A percentile compares a stretch with the other conserved stretches of the same genome.
Conservation (phyloP, 2,329 filamentous ascomycete genomes). For the Fusarium mundagurra region DNA sequence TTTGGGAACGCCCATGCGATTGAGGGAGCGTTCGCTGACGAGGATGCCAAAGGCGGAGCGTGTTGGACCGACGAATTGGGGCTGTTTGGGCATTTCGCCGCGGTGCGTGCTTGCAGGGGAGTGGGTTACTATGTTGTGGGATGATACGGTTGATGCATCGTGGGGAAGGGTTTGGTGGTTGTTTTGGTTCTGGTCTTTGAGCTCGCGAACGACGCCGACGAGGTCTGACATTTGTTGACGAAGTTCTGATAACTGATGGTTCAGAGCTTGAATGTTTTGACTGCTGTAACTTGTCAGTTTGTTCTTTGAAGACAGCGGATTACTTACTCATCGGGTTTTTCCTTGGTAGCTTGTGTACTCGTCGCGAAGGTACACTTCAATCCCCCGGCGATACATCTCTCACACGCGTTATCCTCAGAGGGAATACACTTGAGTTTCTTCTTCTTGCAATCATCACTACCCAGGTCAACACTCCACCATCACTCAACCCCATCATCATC, state of each 20-base stretch:
- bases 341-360: slow-evolving; percentile 25
- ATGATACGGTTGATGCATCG: slow-evolving; percentile 10
- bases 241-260: slow-evolving; percentile 44
- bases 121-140: slow-evolving; percentile 15
- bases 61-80: slow-evolving; percentile 51
- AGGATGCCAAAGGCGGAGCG: slow-evolving; percentile 49
- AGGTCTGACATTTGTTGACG: slow-evolving; percentile 46
- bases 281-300: background rate
- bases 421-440: slow-evolving; percentile 54
- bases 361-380: slow-evolving; percentile 41
- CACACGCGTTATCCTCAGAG: slow-evolving; percentile 39
- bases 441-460: slow-evolving; percentile 53
- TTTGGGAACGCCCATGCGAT: slow-evolving; percentile 48
- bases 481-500: rapidly evolving
- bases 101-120: slow-evolving; percentile 32
- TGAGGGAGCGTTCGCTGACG: slow-evolving; percentile 49
- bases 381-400: slow-evolving; percentile 45
- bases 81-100: slow-evolving; percentile 43
- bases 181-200: slow-evolving; percentile 35
- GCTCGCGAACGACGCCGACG: slow-evolving; percentile 38
- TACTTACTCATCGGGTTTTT: slow-evolving; percentile 36
- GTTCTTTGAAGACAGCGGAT: background rate
- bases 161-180: background rate
- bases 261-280: slow-evolving; percentile 33
- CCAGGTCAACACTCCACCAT: slow-evolving; percentile 1